A percentile compares a stretch with the other conserved stretches of the same genome.
These are phyloP conservation scores for Actinidia chinensis DNA, from an alignment of 179 eudicot genomes.

Conservation along the genomic window DNA sequence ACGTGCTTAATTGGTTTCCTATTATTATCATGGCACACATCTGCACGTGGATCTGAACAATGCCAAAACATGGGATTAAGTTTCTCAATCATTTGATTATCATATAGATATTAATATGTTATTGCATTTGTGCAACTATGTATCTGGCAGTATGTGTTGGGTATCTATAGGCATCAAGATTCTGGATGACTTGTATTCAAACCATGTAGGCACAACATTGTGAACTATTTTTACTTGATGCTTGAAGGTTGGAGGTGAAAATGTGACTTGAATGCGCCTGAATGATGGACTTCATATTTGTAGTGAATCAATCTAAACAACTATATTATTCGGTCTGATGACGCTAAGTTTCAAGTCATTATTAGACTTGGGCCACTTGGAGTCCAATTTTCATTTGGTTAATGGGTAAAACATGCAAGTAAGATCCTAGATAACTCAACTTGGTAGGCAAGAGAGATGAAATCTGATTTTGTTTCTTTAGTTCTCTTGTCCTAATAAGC, in stretches of 20 bases:
- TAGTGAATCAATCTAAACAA: no score
- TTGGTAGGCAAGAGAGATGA: neutral
- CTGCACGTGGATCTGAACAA: neutral
- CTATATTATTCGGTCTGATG: no score
- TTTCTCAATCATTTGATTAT: neutral
- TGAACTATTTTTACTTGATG: neutral
- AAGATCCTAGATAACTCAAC: no score
- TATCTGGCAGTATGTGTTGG: neutral
- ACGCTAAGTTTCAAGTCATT: no score
- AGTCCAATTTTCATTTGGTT: no score
- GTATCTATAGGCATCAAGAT: neutral
- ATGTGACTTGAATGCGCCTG: no score
- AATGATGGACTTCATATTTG: no score
- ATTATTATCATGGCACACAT: neutral
- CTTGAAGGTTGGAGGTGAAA: neutral
- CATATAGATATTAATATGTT: neutral
- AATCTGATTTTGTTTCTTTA: neutral
- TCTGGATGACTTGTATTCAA: no score
- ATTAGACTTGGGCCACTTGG: no score
- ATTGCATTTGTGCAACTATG: neutral
- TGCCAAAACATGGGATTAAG: neutral
- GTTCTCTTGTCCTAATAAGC: neutral
- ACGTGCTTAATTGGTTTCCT: neutral
- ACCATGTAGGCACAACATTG: neutral
- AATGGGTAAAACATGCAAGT: no score